A percentile compares a stretch with the other conserved stretches of the same genome.
Evolutionary conservation across 2,329 filamentous ascomycete species (phyloP).

Genomic region (Botryotinia calthae): DNA sequence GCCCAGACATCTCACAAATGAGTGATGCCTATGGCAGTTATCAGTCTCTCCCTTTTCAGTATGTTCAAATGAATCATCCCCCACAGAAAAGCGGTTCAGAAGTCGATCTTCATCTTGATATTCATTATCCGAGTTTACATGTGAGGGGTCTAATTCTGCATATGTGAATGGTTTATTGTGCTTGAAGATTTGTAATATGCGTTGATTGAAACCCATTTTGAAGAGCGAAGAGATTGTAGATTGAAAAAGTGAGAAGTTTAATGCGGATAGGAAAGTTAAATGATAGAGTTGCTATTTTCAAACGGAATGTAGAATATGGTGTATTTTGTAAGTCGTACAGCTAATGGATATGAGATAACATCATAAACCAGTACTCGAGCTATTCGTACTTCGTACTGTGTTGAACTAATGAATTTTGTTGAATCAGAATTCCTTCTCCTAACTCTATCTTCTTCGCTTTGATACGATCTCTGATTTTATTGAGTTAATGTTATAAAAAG

Average conservation of each 20-base stretch:
- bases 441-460: not conserved
- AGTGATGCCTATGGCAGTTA: not conserved
- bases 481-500: not conserved
- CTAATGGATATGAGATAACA: not conserved
- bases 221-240: not conserved
- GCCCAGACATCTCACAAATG: not conserved
- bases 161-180: not conserved
- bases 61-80: not conserved
- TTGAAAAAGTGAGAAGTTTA: not conserved
- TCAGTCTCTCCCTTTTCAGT: not conserved
- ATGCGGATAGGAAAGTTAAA: not conserved
- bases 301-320: not conserved
- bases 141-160: not conserved
- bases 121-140: not conserved
- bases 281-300: not conserved
- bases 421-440: not conserved
- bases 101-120: not conserved
- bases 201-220: not conserved
- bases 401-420: not conserved
- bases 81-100: not conserved
- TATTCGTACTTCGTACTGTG: not conserved
- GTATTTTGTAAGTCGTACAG: not conserved
- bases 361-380: not conserved
- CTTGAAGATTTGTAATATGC: not conserved
- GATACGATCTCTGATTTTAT: not conserved